Evolutionary conservation across 306 rosid genomes (phyloP), one percentile per base, ranked within the genome.

Genomic region (Senna tora): DNA sequence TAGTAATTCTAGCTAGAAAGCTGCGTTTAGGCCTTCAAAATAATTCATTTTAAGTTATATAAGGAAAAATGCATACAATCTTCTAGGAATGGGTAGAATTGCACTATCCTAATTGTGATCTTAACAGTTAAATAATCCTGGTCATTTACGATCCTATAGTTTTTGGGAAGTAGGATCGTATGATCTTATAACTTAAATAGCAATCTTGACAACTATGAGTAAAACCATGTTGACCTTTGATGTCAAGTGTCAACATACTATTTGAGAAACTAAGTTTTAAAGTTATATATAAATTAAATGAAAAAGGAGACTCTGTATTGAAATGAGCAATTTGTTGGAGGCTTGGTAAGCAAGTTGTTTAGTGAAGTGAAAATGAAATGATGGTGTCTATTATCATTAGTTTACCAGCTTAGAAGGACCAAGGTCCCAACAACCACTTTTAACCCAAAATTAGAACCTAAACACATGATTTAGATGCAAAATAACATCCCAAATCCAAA

Each of bases 401-500:
- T n/a, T 56, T 17, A 56, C 55, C 53, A 63, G 30, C 47, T 42
- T 56, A 38, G 30, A 52, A 65, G n/a, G 39, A 49, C 47, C 51
- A 79, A 61, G 46, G 7, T 74, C 69, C 74, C 52, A 22, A 42
- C 32, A 62, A 2, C 17, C 53, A 49, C 38, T 47, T 67, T 55
- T 61, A 51, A 56, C 39, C 25, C 39, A 65, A 59, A 55, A 69
- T 53, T 53, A 33, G 17, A 42, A 67, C 30, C 56, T 6, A 36
- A 8, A 36, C n/a, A 55, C 65, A 38, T 42, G 63, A 16, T 5
- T 69, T 33, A 49, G 51, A 47, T 3, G 34, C 61, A 69, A 61
- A 64, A 21, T 54, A 69, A 58, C 61, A 80, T 75, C 43, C 51
- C n/a, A n/a, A n/a, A n/a, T n/a, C n/a, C n/a, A 70, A 69, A 25